phyloP scores from a whole-genome alignment of 208 protist species.

The Crithidia expoeki region DNA sequence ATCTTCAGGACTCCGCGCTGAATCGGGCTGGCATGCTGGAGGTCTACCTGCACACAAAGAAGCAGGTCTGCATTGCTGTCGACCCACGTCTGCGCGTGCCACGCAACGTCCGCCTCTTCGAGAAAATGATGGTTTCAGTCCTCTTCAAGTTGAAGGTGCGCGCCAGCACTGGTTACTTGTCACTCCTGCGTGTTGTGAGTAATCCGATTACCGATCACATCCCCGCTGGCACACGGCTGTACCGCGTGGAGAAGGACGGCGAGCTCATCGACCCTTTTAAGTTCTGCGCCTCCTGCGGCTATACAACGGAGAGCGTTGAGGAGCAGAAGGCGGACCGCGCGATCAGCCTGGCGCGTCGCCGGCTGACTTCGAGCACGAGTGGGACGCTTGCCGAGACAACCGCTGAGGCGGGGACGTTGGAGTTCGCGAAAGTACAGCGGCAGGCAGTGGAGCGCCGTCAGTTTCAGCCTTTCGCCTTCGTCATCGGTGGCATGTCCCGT shows the following conservation, averaged over 20 bases:
- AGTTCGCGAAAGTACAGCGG: slow-evolving; percentile 52
- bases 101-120: slow-evolving; percentile 98
- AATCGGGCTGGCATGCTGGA: slow-evolving; percentile 98
- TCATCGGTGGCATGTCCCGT: slow-evolving; percentile 87
- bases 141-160: slow-evolving; percentile 98
- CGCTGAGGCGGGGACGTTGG: slow-evolving; percentile 35
- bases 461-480: slow-evolving; percentile 86
- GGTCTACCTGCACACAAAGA: slow-evolving; percentile 97
- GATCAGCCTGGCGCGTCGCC: slow-evolving; percentile 32
- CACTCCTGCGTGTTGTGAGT: slow-evolving; percentile 97
- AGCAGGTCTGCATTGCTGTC: slow-evolving; percentile 94
- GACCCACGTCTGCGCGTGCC: slow-evolving; percentile 98
- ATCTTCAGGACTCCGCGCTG: slow-evolving; percentile 98
- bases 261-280: slow-evolving; percentile 71
- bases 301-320: slow-evolving; percentile 17
- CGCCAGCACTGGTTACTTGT: slow-evolving; percentile 83
- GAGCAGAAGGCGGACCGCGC: slow-evolving; percentile 23
- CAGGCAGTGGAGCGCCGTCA: slow-evolving; percentile 40
- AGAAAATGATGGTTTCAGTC: slow-evolving; percentile 98
- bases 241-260: slow-evolving; percentile 87
- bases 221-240: slow-evolving; percentile 80
- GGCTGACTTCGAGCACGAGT: slow-evolving; percentile 38
- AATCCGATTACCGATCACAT: slow-evolving; percentile 99
- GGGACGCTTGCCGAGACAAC: slow-evolving; percentile 17
- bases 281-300: slow-evolving; percentile 57